These are phyloP conservation scores for Gorgonomyces haynaldii DNA, from an alignment of 192 early-diverging fungal genomes.

Conservation along the genomic window DNA sequence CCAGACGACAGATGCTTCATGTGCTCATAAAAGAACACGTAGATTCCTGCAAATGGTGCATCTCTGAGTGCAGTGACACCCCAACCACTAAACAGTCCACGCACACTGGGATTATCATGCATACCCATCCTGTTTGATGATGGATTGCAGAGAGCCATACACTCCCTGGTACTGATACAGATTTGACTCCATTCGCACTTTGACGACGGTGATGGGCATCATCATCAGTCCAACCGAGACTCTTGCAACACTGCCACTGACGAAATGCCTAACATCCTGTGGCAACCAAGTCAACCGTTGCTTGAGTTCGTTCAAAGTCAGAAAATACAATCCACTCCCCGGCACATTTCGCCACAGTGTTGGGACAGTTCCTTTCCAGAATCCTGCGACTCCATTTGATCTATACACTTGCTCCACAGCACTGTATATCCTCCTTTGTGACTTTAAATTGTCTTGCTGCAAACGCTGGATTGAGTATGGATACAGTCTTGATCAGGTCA, in stretches of 20 bases:
- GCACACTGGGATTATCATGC: too few relatives aligned
- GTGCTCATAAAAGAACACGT: slow-evolving; percentile 79
- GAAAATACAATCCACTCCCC: slow-evolving; percentile 64
- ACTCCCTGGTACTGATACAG: slow-evolving; percentile 72
- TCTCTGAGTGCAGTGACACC: slow-evolving; percentile 81
- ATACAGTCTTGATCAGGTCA: too few relatives aligned
- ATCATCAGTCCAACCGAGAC: slow-evolving; percentile 70
- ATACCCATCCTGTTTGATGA: slow-evolving; percentile 62
- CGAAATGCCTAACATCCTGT: background rate
- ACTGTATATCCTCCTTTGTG: too few relatives aligned
- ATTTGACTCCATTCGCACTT: slow-evolving; percentile 83
- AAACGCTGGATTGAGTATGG: too few relatives aligned
- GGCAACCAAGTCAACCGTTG: background rate
- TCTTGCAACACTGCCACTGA: slow-evolving; percentile 13
- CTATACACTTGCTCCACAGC: too few relatives aligned
- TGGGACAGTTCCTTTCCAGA: slow-evolving; percentile 72
- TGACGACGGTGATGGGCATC: slow-evolving; percentile 92
- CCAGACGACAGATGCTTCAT: slow-evolving; percentile 34
- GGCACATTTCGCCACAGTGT: slow-evolving; percentile 50
- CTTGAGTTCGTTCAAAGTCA: too few relatives aligned
- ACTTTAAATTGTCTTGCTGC: too few relatives aligned
- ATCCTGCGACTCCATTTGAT: slow-evolving; percentile 47
- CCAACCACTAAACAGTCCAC: slow-evolving; percentile 77
- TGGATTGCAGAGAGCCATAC: slow-evolving; percentile 49
- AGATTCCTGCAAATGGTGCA: slow-evolving; percentile 82